These are phyloP conservation scores for Juncus effusus DNA, from an alignment of 176 grass and related monocot species.

Conservation along the genomic window DNA sequence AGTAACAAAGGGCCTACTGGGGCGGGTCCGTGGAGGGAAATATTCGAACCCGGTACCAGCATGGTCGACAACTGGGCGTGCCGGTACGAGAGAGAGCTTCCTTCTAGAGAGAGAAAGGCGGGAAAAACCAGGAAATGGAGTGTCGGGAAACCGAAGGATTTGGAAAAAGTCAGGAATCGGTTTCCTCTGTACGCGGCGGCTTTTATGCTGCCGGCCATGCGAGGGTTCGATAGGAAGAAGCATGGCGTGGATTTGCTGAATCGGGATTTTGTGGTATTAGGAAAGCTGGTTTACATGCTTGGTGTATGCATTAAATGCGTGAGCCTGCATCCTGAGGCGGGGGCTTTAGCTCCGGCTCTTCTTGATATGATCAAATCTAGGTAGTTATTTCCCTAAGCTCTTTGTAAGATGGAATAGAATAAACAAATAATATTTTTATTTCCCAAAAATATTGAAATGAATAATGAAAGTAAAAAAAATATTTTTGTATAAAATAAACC, in stretches of 20 bases:
- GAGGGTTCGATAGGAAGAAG: slow-evolving; percentile 81
- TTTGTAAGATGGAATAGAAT: background rate
- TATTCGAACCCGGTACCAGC: slow-evolving; percentile 50
- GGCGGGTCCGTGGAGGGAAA: slow-evolving; percentile 82
- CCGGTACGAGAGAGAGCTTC: slow-evolving; percentile 87
- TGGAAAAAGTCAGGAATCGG: slow-evolving; percentile 62
- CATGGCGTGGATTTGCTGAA: slow-evolving; percentile 82
- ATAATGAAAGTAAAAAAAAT: too few species aligned
- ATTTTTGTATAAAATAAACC: too few species aligned
- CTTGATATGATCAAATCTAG: slow-evolving; percentile 89
- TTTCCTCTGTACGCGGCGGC: slow-evolving; percentile 93
- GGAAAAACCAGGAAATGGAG: slow-evolving; percentile 97
- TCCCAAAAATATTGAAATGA: too few species aligned
- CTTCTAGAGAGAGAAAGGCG: slow-evolving; percentile 80
- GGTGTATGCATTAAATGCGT: slow-evolving; percentile 93
- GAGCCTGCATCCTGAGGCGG: slow-evolving; percentile 88
- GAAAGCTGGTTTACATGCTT: slow-evolving; percentile 96
- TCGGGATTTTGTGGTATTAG: slow-evolving; percentile 81
- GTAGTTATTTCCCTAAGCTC: slow-evolving; percentile 28
- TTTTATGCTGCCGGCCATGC: slow-evolving; percentile 91
- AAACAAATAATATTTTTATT: too few species aligned
- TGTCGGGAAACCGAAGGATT: slow-evolving; percentile 50
- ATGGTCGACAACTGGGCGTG: slow-evolving; percentile 60
- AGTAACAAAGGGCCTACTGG: slow-evolving; percentile 54
- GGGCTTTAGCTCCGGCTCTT: slow-evolving; percentile 72